Conservation (phyloP, 495 filamentous ascomycete genomes). For the Penicillium roqueforti region DNA sequence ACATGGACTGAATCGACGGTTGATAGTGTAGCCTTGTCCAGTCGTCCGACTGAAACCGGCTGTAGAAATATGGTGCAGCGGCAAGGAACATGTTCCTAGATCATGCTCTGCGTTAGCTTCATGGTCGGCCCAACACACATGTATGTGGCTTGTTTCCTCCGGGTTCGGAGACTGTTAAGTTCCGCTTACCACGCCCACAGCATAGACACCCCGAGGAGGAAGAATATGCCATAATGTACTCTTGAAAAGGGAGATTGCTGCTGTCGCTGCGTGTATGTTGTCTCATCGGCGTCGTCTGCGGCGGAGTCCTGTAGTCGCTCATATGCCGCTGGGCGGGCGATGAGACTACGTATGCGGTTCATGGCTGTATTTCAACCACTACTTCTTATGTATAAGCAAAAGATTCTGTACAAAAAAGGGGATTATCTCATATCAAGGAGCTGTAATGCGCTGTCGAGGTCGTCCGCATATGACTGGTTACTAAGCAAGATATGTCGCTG, state of each 20-base stretch:
- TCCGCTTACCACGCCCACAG: slow-evolving; percentile 85
- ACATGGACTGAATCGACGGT: slow-evolving; percentile 76
- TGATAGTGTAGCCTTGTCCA: slow-evolving; percentile 79
- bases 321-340: slow-evolving; percentile 50
- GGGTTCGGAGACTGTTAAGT: background rate
- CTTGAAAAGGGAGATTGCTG: slow-evolving; percentile 56
- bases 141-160: background rate
- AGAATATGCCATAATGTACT: slow-evolving; percentile 80
- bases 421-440: background rate
- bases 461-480: background rate
- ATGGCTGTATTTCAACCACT: slow-evolving; percentile 18
- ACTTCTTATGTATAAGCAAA: background rate
- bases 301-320: slow-evolving; percentile 50
- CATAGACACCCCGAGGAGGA: slow-evolving; percentile 87
- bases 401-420: background rate
- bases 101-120: background rate
- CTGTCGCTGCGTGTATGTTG: slow-evolving; percentile 9
- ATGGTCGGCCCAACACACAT: slow-evolving; percentile 4
- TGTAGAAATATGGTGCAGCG: slow-evolving; percentile 87
- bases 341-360: slow-evolving; percentile 46
- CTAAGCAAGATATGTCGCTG: background rate
- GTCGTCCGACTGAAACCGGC: slow-evolving; percentile 66
- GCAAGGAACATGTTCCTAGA: slow-evolving; percentile 97
- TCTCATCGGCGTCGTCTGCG: slow-evolving; percentile 30
- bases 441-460: background rate